Conservation (phyloP, 495 filamentous ascomycete species). For the Penicillium arizonense region DNA sequence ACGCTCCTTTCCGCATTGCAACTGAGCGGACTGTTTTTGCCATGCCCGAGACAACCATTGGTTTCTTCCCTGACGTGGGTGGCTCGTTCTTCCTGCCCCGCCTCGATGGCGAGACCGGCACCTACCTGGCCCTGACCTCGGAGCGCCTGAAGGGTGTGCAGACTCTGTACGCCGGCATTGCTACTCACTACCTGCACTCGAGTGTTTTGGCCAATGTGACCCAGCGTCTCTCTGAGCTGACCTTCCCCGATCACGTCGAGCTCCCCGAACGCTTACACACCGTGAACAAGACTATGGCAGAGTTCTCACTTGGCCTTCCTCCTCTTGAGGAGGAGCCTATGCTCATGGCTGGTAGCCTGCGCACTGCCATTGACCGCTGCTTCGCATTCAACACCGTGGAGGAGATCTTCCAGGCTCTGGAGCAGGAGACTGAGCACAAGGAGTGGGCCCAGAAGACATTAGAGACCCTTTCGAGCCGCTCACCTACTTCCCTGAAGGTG, state of each 20-base stretch:
- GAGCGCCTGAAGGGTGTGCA: constrained; percentile 76
- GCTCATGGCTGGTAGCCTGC: constrained; percentile 58
- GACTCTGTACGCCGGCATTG: constrained; percentile 76
- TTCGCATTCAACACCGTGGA: constrained; percentile 65
- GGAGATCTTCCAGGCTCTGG: constrained; percentile 67
- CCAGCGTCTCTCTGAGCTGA: constrained; percentile 80
- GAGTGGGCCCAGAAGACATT: constrained; percentile 77
- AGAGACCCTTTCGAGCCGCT: constrained; percentile 66
- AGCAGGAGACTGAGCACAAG: constrained; percentile 52
- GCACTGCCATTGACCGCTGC: constrained; percentile 81
- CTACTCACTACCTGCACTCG: constrained; percentile 94
- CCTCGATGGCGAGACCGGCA: constrained; percentile 79
- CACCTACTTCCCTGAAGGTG: constrained; percentile 81
- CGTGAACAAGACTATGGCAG: constrained; percentile 86
- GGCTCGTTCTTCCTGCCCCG: constrained; percentile 92
- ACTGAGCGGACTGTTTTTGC: constrained; percentile 94
- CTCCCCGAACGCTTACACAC: constrained; percentile 60
- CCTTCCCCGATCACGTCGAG: constrained; percentile 71
- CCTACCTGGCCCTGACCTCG: constrained; percentile 89
- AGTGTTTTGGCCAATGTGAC: constrained; percentile 77
- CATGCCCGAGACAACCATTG: constrained; percentile 97
- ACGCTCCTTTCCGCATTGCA: constrained; percentile 94
- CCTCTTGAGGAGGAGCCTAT: constrained; percentile 60
- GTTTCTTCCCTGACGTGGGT: constrained; percentile 97
- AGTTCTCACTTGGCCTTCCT: constrained; percentile 82